phyloP scores from a whole-genome alignment of 129 eudicot species.

The carrot (Daucus carota) region DH1_v3.0 NC_030386.2:29647001-29647500 shows the following conservation, averaged over 20 bases:
- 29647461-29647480: not conserved
- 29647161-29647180: conserved; percentile 70
- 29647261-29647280: conserved; percentile 64
- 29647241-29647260: conserved; percentile 47
- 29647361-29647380: not conserved
- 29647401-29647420: not conserved
- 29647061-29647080: conserved; percentile 48
- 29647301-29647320: conserved; percentile 76
- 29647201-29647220: conserved; percentile 43
- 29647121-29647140: conserved; percentile 69
- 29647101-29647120: conserved; percentile 59
- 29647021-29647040: conserved; percentile 42
- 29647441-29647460: not conserved
- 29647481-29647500: too few relatives aligned
- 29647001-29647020: not conserved
- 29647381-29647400: not conserved
- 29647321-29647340: conserved; percentile 59
- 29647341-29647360: conserved; percentile 21
- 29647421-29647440: not conserved
- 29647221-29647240: conserved; percentile 36
- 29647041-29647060: conserved; percentile 61
- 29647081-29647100: conserved; percentile 51
- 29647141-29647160: conserved; percentile 56
- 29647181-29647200: conserved; percentile 60
- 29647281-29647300: conserved; percentile 56